phyloP scores from a whole-genome alignment of 306 rosid species.

The Ormosia emarginata region DNA sequence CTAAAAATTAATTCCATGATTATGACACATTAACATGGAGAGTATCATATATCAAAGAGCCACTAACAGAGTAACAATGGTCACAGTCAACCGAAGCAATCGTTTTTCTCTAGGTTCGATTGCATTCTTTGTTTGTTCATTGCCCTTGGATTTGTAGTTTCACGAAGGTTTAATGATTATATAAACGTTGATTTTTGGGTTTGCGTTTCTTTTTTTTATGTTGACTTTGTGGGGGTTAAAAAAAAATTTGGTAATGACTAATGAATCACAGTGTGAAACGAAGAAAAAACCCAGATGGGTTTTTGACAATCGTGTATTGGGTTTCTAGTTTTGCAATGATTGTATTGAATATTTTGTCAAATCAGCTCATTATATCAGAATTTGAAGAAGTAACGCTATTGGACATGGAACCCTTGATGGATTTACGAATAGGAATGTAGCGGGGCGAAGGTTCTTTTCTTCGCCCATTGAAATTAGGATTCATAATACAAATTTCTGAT shows the following conservation, averaged over 20 bases:
- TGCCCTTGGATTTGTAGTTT: background rate
- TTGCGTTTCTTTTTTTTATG: background rate
- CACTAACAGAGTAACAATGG: background rate
- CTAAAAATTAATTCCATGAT: no score
- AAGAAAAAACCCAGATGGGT: slow-evolving; percentile 12
- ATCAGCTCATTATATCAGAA: no score
- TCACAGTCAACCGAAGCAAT: background rate
- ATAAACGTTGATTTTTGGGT: background rate
- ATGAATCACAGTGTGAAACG: background rate
- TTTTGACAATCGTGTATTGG: background rate
- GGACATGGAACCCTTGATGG: no score
- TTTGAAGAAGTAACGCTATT: no score
- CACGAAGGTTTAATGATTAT: background rate
- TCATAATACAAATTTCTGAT: no score
- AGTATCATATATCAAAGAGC: no score
- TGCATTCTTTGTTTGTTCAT: background rate
- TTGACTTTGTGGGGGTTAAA: background rate
- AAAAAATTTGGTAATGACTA: background rate
- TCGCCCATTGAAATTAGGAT: no score
- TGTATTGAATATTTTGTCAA: background rate
- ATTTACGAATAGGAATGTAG: no score
- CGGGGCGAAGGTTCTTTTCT: no score
- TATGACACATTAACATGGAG: no score
- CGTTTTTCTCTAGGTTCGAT: background rate
- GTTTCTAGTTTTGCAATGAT: background rate